phyloP scores from a whole-genome alignment of 306 rosid genomes.

The Betula pendula region DNA sequence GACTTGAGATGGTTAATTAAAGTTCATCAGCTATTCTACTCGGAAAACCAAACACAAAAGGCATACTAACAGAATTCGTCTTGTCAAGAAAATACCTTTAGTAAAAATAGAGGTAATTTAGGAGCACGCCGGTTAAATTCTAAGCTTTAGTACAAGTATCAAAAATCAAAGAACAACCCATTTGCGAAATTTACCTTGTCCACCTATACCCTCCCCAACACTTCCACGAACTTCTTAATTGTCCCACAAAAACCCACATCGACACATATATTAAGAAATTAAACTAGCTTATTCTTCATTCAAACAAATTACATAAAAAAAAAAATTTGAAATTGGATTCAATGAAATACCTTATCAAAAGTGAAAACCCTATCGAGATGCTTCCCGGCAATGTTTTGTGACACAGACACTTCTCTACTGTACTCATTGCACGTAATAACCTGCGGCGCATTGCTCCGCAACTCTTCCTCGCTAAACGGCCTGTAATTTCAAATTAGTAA shows the following conservation, averaged over 20 bases:
- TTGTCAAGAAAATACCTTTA: background rate
- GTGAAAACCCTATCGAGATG: conserved; percentile 87
- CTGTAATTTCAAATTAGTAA: conserved; percentile 24
- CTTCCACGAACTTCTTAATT: background rate
- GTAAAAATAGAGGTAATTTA: background rate
- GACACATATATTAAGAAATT: background rate
- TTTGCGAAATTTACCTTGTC: background rate
- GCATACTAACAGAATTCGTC: background rate
- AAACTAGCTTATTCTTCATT: background rate
- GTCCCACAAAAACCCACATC: background rate
- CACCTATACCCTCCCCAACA: too few species aligned
- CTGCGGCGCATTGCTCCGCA: conserved; percentile 87
- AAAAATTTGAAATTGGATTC: background rate
- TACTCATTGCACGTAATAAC: conserved; percentile 79
- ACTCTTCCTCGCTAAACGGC: conserved; percentile 91
- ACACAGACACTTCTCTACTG: conserved; percentile 75
- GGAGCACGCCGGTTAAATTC: background rate
- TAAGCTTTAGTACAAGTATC: background rate
- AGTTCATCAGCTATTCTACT: background rate
- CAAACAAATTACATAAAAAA: background rate
- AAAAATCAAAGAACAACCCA: background rate
- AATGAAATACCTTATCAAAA: conserved; percentile 71
- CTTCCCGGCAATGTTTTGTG: conserved; percentile 89
- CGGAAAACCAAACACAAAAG: background rate
- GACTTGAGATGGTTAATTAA: background rate